These are phyloP conservation scores for Rhodotorula graminis DNA, from an alignment of 768 basidiomycete species.

Conservation along the genomic window DNA sequence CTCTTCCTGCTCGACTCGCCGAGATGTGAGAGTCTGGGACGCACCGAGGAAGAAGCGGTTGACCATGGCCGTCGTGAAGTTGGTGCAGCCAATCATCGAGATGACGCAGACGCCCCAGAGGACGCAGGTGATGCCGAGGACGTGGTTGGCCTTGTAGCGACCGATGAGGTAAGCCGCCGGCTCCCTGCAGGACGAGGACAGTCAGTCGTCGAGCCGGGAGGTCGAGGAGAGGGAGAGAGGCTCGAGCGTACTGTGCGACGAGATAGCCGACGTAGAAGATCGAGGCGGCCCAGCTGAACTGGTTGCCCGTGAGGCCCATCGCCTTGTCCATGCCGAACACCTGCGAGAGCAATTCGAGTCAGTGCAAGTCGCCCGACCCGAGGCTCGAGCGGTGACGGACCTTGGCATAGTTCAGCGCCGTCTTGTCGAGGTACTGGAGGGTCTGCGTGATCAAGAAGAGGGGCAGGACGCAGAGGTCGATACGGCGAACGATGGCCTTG, in stretches of 20 bases:
- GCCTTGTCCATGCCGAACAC: conserved; percentile 28
- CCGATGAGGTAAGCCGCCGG: conserved; percentile 29
- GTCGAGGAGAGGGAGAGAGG: background rate
- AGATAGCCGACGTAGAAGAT: conserved; percentile 27
- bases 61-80: conserved; percentile 45
- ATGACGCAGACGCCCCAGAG: conserved; percentile 47
- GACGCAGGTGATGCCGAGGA: conserved; percentile 45
- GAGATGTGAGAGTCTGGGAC: background rate
- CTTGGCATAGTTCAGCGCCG: conserved; percentile 31
- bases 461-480: conserved; percentile 44
- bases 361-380: too few relatives aligned
- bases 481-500: conserved; percentile 35
- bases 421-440: conserved; percentile 44
- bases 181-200: background rate
- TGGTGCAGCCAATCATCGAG: conserved; percentile 44
- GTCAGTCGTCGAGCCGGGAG: too few relatives aligned
- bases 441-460: conserved; percentile 46
- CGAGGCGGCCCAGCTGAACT: conserved; percentile 14
- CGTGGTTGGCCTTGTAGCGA: conserved; percentile 45
- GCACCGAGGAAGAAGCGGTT: conserved; percentile 46
- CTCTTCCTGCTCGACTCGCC: too few relatives aligned
- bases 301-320: conserved; percentile 1
- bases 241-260: background rate
- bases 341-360: background rate
- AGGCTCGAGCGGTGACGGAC: too few relatives aligned